These are phyloP conservation scores for Symbiodinium pilosum DNA, from an alignment of 73 alveolate species.

Conservation along the genomic window DNA sequence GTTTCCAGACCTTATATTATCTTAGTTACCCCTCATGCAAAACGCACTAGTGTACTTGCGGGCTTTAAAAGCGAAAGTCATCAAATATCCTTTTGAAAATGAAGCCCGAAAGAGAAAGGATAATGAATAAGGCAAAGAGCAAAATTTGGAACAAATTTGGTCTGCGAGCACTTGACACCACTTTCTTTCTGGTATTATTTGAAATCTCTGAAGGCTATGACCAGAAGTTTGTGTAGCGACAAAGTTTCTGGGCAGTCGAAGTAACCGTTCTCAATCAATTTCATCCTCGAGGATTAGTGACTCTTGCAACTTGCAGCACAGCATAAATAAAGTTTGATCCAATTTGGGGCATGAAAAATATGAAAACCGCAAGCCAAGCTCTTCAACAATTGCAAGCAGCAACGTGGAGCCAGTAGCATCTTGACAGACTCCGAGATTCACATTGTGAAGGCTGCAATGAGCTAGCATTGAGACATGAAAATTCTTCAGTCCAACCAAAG, in stretches of 20 bases:
- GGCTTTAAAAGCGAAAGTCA: neutral
- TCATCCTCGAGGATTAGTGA: neutral
- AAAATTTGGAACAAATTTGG: neutral
- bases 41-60: neutral
- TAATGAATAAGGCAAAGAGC: neutral
- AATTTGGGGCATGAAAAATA: too few species aligned
- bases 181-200: neutral
- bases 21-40: neutral
- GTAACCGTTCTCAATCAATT: neutral
- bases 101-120: neutral
- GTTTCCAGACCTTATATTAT: neutral
- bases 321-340: too few species aligned
- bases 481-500: neutral
- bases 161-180: neutral
- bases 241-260: neutral
- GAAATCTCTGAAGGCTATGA: neutral
- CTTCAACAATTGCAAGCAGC: neutral
- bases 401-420: neutral
- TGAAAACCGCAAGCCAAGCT: too few species aligned
- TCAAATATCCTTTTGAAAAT: neutral
- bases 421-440: slow-evolving; percentile 12
- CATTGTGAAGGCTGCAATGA: slow-evolving; percentile 38
- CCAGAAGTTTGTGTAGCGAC: neutral
- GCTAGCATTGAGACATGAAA: neutral
- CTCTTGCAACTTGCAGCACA: neutral